phyloP scores from a whole-genome alignment of 192 early-diverging fungal species.

The Thoreauomyces humboldtii region DNA sequence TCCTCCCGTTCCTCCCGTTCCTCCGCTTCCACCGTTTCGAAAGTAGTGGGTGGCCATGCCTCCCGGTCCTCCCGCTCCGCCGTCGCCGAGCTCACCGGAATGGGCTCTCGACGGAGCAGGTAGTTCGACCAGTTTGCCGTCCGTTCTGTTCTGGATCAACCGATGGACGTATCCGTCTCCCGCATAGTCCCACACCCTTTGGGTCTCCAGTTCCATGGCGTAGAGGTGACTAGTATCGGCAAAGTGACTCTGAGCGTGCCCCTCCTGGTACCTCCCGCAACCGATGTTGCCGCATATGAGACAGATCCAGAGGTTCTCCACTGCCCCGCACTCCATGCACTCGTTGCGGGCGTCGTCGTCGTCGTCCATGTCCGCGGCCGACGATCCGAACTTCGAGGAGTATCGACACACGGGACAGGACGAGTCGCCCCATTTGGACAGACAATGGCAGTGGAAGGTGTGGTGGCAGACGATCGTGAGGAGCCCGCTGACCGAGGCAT shows the following conservation, averaged over 20 bases:
- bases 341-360: slow-evolving; percentile 42
- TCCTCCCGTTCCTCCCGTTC: background rate
- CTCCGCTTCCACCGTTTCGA: background rate
- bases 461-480: slow-evolving; percentile 93
- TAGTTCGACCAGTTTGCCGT: slow-evolving; percentile 91
- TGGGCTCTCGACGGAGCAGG: slow-evolving; percentile 38
- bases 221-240: slow-evolving; percentile 80
- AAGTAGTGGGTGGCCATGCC: slow-evolving; percentile 1
- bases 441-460: slow-evolving; percentile 90
- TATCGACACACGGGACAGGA: slow-evolving; percentile 93
- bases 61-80: background rate
- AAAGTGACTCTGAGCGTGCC: slow-evolving; percentile 89
- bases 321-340: slow-evolving; percentile 76
- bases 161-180: slow-evolving; percentile 97
- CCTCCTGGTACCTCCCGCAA: slow-evolving; percentile 89
- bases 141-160: slow-evolving; percentile 83
- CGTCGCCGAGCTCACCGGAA: slow-evolving; percentile 5
- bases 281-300: slow-evolving; percentile 94
- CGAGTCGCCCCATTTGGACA: slow-evolving; percentile 85
- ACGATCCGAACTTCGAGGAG: slow-evolving; percentile 46
- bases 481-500: slow-evolving; percentile 81
- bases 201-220: slow-evolving; percentile 90
- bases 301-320: slow-evolving; percentile 91
- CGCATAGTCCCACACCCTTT: slow-evolving; percentile 97
- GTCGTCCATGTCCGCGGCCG: slow-evolving; percentile 4